These are phyloP conservation scores for Aspergillus niger DNA, from an alignment of 2,329 filamentous ascomycete species.

Conservation along the genomic window DNA sequence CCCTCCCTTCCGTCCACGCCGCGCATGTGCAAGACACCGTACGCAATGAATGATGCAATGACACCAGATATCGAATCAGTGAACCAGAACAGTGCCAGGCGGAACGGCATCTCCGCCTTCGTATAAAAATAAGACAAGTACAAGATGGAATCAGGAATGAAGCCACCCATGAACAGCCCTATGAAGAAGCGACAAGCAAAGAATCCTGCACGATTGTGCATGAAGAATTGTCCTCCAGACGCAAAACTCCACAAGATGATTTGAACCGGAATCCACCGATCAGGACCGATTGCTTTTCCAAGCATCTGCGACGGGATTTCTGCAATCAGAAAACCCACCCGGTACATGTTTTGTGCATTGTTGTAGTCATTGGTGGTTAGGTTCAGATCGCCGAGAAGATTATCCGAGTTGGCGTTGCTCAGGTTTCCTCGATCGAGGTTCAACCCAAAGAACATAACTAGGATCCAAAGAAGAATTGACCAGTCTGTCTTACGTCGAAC, in stretches of 20 bases:
- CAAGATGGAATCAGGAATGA: slow-evolving; percentile 49
- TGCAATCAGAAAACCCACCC: slow-evolving; percentile 31
- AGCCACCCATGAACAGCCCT: slow-evolving; percentile 54
- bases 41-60: slow-evolving; percentile 37
- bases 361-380: slow-evolving; percentile 38
- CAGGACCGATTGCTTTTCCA: slow-evolving; percentile 31
- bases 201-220: slow-evolving; percentile 37
- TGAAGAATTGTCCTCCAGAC: slow-evolving; percentile 29
- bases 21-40: slow-evolving; percentile 43
- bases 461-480: slow-evolving; percentile 41
- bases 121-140: slow-evolving; percentile 46
- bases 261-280: slow-evolving; percentile 33
- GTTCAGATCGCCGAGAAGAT: slow-evolving; percentile 28
- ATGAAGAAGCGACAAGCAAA: slow-evolving; percentile 48
- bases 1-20: slow-evolving; percentile 44
- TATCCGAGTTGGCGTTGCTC: slow-evolving; percentile 29
- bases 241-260: slow-evolving; percentile 33
- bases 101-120: slow-evolving; percentile 35
- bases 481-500: slow-evolving; percentile 33
- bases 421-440: slow-evolving; percentile 33
- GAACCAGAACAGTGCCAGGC: slow-evolving; percentile 43
- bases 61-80: slow-evolving; percentile 36
- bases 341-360: slow-evolving; percentile 33
- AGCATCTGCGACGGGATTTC: slow-evolving; percentile 37
- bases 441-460: slow-evolving; percentile 49